These are phyloP conservation scores for Saccharomycopsis microspora DNA, from an alignment of 805 yeast genomes.

Conservation along the genomic window DNA sequence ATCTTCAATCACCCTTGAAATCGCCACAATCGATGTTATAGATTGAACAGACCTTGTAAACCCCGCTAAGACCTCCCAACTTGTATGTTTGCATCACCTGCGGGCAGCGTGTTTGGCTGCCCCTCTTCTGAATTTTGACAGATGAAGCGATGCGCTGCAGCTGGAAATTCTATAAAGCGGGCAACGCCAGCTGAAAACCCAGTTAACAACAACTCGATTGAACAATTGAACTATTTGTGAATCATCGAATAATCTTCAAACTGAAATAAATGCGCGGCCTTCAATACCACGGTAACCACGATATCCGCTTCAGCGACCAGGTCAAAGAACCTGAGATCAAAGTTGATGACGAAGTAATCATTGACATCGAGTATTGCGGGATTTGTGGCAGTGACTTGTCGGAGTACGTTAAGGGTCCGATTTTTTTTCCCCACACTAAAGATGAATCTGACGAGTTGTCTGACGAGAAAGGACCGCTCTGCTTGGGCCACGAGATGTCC, in stretches of 20 bases:
- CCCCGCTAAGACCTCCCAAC: too few species aligned
- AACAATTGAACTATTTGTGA: too few species aligned
- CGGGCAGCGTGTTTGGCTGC: too few species aligned
- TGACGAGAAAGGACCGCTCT: conserved; percentile 30
- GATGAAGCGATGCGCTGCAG: not conserved
- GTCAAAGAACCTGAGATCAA: conserved; percentile 26
- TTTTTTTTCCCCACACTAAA: conserved; percentile 32
- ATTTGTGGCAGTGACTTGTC: conserved; percentile 56
- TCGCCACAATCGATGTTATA: too few species aligned
- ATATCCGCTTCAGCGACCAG: conserved; percentile 29
- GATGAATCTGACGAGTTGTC: conserved; percentile 31
- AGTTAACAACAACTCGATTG: too few species aligned
- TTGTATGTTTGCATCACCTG: too few species aligned
- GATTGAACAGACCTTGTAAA: too few species aligned
- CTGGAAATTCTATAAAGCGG: not conserved
- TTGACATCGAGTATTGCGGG: conserved; percentile 43
- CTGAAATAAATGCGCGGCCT: conserved; percentile 34
- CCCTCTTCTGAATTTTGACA: not conserved
- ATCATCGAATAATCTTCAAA: not conserved
- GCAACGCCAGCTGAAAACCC: too few species aligned
- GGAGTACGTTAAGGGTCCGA: conserved; percentile 47
- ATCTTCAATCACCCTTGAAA: too few species aligned
- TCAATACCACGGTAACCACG: conserved; percentile 34
- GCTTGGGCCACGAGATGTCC: conserved; percentile 45
- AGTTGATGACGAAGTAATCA: conserved; percentile 29